Evolutionary conservation across 108 stramenopile genomes (phyloP).

Genomic region (Cylindrotheca closterium): DNA sequence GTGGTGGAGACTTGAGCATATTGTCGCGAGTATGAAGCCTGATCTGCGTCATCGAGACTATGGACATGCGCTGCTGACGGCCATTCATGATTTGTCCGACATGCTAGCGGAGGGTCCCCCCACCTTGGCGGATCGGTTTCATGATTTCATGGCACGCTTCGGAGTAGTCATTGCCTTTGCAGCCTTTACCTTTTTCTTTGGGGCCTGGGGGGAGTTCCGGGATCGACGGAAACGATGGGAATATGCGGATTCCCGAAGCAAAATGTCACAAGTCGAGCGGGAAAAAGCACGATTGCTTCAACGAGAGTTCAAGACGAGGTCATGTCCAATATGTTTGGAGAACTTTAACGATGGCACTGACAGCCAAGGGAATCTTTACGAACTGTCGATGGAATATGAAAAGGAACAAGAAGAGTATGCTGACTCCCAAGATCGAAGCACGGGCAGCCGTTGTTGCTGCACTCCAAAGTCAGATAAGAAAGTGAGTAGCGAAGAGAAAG

Average conservation of each 20-base stretch:
- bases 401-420: slow-evolving; percentile 9
- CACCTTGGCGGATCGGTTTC: slow-evolving; percentile 57
- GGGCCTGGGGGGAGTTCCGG: slow-evolving; percentile 83
- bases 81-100: slow-evolving; percentile 58
- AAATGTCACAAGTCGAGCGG: slow-evolving; percentile 62
- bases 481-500: neutral
- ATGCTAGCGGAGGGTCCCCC: slow-evolving; percentile 78
- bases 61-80: slow-evolving; percentile 61
- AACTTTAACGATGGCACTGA: slow-evolving; percentile 43
- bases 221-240: slow-evolving; percentile 73
- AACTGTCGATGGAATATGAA: slow-evolving; percentile 5
- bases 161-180: slow-evolving; percentile 83
- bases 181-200: slow-evolving; percentile 80
- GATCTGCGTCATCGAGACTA: slow-evolving; percentile 61
- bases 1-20: slow-evolving; percentile 84
- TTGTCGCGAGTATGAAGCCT: slow-evolving; percentile 79
- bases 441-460: no score
- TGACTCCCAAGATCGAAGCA: neutral
- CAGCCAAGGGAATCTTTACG: no score
- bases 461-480: neutral
- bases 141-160: slow-evolving; percentile 73
- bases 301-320: slow-evolving; percentile 53
- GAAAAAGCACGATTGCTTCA: slow-evolving; percentile 74
- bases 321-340: slow-evolving; percentile 86
- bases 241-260: slow-evolving; percentile 56